These are phyloP conservation scores for Pleurotus citrinopileatus DNA, from an alignment of 768 basidiomycete species.

Conservation along the genomic window DNA sequence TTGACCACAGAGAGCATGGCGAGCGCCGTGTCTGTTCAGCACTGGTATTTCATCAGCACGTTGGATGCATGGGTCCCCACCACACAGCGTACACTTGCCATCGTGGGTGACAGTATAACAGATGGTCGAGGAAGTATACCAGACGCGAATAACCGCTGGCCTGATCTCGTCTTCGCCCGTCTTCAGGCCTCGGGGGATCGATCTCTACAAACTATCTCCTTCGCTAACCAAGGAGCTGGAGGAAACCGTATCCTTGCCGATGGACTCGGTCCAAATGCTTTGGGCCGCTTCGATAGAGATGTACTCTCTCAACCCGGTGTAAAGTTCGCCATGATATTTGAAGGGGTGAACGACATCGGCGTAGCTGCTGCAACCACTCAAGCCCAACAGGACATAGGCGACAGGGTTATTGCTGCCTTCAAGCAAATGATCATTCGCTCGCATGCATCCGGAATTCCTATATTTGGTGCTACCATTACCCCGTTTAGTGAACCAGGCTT, in stretches of 20 bases:
- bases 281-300: conserved; percentile 49
- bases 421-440: conserved; percentile 42
- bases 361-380: conserved; percentile 29
- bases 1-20: conserved; percentile 33
- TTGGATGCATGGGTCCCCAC: conserved; percentile 37
- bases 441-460: conserved; percentile 38
- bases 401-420: conserved; percentile 40
- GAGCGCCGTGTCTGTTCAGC: conserved; percentile 23
- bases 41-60: conserved; percentile 43
- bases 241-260: conserved; percentile 51
- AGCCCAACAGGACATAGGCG: conserved; percentile 34
- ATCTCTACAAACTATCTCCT: conserved; percentile 31
- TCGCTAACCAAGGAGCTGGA: conserved; percentile 50
- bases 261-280: conserved; percentile 44
- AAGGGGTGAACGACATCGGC: conserved; percentile 55
- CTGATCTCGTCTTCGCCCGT: conserved; percentile 42
- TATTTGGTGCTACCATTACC: conserved; percentile 51
- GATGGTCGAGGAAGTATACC: conserved; percentile 46
- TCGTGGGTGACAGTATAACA: conserved; percentile 53
- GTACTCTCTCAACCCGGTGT: conserved; percentile 46
- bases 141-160: conserved; percentile 48
- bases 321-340: conserved; percentile 46
- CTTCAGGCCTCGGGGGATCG: conserved; percentile 29
- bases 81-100: conserved; percentile 28
- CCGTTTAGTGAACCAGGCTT: conserved; percentile 35